Evolutionary conservation across 768 basidiomycete species (phyloP).

Genomic region (Grammothele lineata): DNA sequence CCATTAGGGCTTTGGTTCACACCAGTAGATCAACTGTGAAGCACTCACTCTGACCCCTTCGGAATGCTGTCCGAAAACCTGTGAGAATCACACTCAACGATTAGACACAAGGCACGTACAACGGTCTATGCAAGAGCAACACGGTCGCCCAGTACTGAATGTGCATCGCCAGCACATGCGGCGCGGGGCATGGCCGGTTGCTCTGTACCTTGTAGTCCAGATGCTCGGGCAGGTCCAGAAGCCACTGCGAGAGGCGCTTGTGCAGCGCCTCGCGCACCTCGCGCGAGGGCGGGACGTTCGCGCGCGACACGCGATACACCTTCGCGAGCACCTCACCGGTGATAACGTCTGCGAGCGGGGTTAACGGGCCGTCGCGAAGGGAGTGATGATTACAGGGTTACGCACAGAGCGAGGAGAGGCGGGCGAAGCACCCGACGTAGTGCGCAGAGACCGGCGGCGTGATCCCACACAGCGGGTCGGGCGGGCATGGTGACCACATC

Average conservation of each 20-base stretch:
- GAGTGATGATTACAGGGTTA: no score
- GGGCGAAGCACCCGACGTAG: slow-evolving; percentile 51
- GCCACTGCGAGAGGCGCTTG: slow-evolving; percentile 71
- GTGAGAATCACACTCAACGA: no score
- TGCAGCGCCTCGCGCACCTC: slow-evolving; percentile 46
- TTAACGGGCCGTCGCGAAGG: background rate
- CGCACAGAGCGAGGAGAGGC: slow-evolving; percentile 55
- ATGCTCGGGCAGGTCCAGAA: slow-evolving; percentile 58
- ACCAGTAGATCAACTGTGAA: background rate
- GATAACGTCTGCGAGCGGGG: slow-evolving; percentile 46
- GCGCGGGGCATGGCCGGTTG: slow-evolving; percentile 52
- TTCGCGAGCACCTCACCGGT: slow-evolving; percentile 60
- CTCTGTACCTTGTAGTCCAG: slow-evolving; percentile 50
- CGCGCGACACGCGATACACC: slow-evolving; percentile 66
- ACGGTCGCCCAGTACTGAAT: slow-evolving; percentile 76
- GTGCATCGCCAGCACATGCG: slow-evolving; percentile 65
- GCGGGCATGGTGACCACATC: slow-evolving; percentile 43
- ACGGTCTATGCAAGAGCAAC: slow-evolving; percentile 69
- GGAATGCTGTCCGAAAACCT: slow-evolving; percentile 50
- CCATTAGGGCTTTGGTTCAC: background rate
- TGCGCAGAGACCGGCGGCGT: slow-evolving; percentile 38
- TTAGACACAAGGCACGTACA: slow-evolving; percentile 69
- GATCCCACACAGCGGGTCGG: slow-evolving; percentile 36
- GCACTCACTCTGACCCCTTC: slow-evolving; percentile 61
- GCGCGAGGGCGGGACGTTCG: slow-evolving; percentile 40